phyloP scores from a whole-genome alignment of 2,329 filamentous ascomycete species.

The Epichloe gansuensis region DNA sequence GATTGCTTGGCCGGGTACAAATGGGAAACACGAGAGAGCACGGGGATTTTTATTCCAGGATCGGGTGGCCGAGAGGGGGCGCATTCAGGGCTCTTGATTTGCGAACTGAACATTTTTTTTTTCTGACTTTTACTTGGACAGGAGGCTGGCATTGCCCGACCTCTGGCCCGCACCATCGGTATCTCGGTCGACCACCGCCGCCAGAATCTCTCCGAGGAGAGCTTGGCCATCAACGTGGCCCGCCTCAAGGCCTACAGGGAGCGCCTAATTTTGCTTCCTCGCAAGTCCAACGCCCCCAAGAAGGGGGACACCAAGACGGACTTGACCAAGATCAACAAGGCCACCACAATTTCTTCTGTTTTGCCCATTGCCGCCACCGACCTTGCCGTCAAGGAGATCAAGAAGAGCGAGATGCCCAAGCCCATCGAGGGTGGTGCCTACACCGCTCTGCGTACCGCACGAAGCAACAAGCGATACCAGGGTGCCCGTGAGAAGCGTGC shows the following conservation, averaged over 20 bases:
- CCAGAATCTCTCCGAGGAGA: constrained; percentile 94
- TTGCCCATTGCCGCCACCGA: constrained; percentile 63
- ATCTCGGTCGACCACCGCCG: constrained; percentile 94
- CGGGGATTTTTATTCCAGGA: neutral
- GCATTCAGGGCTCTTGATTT: neutral
- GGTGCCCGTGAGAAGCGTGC: constrained; percentile 89
- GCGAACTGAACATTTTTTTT: neutral
- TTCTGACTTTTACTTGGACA: constrained; percentile 31
- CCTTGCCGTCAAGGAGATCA: constrained; percentile 58
- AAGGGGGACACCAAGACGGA: constrained; percentile 85
- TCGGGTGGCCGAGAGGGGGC: no score
- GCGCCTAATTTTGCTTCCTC: constrained; percentile 94
- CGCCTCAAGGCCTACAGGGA: constrained; percentile 97
- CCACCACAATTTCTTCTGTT: constrained; percentile 31
- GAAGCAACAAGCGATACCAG: constrained; percentile 67
- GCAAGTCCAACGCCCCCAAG: constrained; percentile 88
- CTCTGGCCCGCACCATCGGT: constrained; percentile 88
- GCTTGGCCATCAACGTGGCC: constrained; percentile 84
- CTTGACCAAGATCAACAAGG: constrained; percentile 50
- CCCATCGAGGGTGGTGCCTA: constrained; percentile 72
- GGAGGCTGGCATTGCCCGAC: constrained; percentile 93
- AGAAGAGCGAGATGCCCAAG: constrained; percentile 68
- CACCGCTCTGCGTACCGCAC: constrained; percentile 69
- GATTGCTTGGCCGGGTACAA: neutral
- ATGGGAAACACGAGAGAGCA: neutral